Percentiles rank a stretch among this genome's conserved stretches.
These are phyloP conservation scores for Tylopilus orsonianus DNA, from an alignment of 1,284 basidiomycete species.

Conservation along the genomic window DNA sequence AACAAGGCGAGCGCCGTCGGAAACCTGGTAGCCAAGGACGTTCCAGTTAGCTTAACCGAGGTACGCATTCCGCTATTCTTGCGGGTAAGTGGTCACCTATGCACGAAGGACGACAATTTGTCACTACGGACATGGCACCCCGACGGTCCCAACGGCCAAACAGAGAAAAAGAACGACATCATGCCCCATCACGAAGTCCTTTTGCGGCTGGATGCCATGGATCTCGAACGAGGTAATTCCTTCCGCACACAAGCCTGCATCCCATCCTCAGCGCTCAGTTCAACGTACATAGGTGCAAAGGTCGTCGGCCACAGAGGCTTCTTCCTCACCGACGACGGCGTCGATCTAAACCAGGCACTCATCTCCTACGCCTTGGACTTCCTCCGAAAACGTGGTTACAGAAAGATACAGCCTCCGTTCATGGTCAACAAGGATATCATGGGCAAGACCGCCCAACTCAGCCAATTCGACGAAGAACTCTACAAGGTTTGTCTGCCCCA, in stretches of 20 bases:
- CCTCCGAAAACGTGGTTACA: conserved; percentile 80
- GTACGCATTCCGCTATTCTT: conserved; percentile 42
- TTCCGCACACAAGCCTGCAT: not conserved
- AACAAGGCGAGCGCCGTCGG: conserved; percentile 82
- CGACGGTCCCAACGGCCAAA: conserved; percentile 64
- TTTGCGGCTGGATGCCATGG: conserved; percentile 90
- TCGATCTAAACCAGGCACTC: conserved; percentile 96
- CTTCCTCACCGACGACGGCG: conserved; percentile 93
- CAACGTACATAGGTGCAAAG: conserved; percentile 88
- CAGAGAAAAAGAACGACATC: conserved; percentile 69
- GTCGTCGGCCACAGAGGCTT: conserved; percentile 95
- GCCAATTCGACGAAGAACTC: conserved; percentile 97
- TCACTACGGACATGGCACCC: conserved; percentile 87
- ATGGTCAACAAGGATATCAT: conserved; percentile 99
- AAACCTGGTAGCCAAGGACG: conserved; percentile 89
- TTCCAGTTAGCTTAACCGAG: conserved; percentile 88
- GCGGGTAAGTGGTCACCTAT: not conserved
- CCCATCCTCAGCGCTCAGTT: conserved; percentile 8
- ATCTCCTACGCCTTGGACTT: conserved; percentile 97
- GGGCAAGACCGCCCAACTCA: conserved; percentile 96
- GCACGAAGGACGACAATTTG: conserved; percentile 79
- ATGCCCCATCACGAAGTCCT: conserved; percentile 97
- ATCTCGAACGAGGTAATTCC: conserved; percentile 83
- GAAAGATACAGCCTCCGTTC: conserved; percentile 96
- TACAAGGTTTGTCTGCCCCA: conserved; percentile 71